A percentile compares a stretch with the other conserved stretches of the same genome.
Evolutionary conservation across 306 rosid genomes (phyloP).

Genomic region (Lithocarpus polystachyus): DNA sequence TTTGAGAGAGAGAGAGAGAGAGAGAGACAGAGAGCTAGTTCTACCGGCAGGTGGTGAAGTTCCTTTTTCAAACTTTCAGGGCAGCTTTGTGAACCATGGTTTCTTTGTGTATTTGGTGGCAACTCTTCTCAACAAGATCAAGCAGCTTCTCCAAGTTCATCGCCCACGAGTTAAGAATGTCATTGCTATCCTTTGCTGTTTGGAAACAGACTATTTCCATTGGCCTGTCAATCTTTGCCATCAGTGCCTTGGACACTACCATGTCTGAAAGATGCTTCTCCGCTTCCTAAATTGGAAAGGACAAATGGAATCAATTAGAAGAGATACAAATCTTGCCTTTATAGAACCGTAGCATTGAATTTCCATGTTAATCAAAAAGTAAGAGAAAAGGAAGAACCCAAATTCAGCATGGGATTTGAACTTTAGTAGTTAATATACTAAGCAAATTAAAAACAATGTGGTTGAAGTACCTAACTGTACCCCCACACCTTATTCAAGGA

Average conservation of each 20-base stretch:
- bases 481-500: too few species aligned
- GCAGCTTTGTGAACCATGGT: slow-evolving; percentile 93
- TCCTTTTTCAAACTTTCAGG: slow-evolving; percentile 51
- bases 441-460: background rate
- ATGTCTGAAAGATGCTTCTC: slow-evolving; percentile 97
- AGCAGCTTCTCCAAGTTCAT: slow-evolving; percentile 89
- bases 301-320: background rate
- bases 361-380: slow-evolving; percentile 8
- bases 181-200: slow-evolving; percentile 84
- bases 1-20: background rate
- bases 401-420: background rate
- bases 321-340: background rate
- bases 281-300: slow-evolving; percentile 56
- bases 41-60: slow-evolving; percentile 9
- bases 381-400: background rate
- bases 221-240: slow-evolving; percentile 94
- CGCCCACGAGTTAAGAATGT: slow-evolving; percentile 85
- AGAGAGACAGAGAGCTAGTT: background rate
- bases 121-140: slow-evolving; percentile 94
- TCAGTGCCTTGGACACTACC: slow-evolving; percentile 94
- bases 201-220: slow-evolving; percentile 80
- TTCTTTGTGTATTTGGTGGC: slow-evolving; percentile 98
- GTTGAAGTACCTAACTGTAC: too few species aligned
- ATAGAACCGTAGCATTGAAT: background rate
- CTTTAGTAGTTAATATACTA: background rate